Percentiles rank a stretch among this genome's conserved stretches.
Conservation (phyloP, 2,329 filamentous ascomycete genomes). For the Tolypocladium paradoxum region DNA sequence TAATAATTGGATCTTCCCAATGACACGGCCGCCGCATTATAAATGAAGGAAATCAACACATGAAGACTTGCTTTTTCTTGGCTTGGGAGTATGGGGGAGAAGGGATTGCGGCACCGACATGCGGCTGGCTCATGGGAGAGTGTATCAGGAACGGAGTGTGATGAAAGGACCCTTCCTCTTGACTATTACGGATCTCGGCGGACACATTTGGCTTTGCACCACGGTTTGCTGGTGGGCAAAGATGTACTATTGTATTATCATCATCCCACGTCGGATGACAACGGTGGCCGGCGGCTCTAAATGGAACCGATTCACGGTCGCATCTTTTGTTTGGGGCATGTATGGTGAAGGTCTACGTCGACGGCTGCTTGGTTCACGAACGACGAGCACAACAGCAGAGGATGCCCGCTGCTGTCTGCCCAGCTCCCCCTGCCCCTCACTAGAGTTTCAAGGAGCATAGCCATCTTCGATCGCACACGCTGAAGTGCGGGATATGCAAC, state of each 20-base stretch:
- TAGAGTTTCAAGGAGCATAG: not conserved
- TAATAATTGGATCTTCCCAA: not conserved
- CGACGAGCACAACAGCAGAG: not conserved
- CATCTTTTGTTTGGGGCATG: not conserved
- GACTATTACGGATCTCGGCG: conserved; percentile 15
- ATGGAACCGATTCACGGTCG: not conserved
- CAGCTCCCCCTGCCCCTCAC: not conserved
- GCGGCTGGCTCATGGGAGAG: not conserved
- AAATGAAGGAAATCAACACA: conserved; percentile 14
- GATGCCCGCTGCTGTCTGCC: not conserved
- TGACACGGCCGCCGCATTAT: not conserved
- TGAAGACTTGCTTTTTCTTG: conserved; percentile 4
- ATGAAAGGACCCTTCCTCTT: conserved; percentile 2
- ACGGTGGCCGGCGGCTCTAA: not conserved
- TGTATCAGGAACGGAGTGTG: conserved; percentile 5
- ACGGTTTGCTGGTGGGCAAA: conserved; percentile 6
- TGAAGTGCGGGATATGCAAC: not conserved
- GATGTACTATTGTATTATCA: conserved; percentile 22
- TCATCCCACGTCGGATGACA: not conserved
- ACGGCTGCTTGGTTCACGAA: not conserved
- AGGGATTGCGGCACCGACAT: not conserved
- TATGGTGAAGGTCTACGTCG: not conserved
- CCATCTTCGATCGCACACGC: not conserved
- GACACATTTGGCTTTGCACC: conserved; percentile 8
- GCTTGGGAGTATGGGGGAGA: conserved; percentile 1